A percentile compares a stretch with the other conserved stretches of the same genome.
phyloP scores from a whole-genome alignment of 75 land plant species.

The Pinus tabuliformis region DNA sequence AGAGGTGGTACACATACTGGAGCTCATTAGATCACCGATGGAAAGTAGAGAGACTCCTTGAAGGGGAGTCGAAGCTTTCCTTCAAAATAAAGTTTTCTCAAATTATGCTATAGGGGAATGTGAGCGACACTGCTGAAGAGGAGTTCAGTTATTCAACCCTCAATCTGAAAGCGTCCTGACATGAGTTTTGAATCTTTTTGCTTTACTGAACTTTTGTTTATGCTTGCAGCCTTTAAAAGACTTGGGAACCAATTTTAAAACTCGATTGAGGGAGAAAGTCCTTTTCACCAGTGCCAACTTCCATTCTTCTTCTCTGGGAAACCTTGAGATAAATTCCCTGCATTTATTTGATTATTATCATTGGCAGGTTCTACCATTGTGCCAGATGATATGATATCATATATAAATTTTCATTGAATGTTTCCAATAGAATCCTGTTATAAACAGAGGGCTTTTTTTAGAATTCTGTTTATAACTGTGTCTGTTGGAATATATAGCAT shows the following conservation, averaged over 20 bases:
- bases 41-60: slow-evolving; percentile 25
- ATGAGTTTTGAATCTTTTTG: neutral
- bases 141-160: slow-evolving; percentile 9
- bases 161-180: slow-evolving; percentile 6
- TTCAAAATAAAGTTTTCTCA: neutral
- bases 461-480: neutral
- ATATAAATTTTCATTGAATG: neutral
- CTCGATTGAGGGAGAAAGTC: slow-evolving; percentile 13
- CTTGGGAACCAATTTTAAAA: neutral
- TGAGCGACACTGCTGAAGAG: slow-evolving; percentile 13
- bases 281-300: slow-evolving; percentile 10
- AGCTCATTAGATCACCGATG: slow-evolving; percentile 72
- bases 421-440: neutral
- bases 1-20: slow-evolving; percentile 93
- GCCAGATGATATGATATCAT: slow-evolving; percentile 2
- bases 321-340: neutral
- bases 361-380: neutral
- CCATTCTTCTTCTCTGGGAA: neutral
- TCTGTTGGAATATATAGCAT: neutral
- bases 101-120: slow-evolving; percentile 1
- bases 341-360: slow-evolving; percentile 4
- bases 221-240: neutral
- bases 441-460: neutral
- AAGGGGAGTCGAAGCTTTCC: neutral
- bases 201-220: neutral